These are phyloP conservation scores for Penicillium bovifimosum DNA, from an alignment of 495 filamentous ascomycete genomes.

Conservation along the genomic window DNA sequence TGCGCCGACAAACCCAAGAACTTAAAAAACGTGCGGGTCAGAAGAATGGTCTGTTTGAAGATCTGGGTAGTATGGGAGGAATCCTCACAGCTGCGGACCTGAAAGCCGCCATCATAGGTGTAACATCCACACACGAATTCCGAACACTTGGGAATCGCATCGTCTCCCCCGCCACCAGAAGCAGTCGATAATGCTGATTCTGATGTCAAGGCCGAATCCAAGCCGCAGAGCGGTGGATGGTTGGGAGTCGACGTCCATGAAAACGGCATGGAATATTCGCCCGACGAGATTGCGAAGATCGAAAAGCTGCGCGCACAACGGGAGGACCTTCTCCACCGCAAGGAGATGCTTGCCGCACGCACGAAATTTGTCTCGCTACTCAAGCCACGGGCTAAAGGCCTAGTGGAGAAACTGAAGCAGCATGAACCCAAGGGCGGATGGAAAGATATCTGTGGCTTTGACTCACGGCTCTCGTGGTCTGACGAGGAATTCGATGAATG, in stretches of 20 bases:
- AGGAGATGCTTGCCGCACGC: conserved; percentile 42
- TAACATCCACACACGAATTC: conserved; percentile 48
- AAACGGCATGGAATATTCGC: conserved; percentile 32
- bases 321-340: conserved; percentile 34
- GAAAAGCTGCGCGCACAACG: conserved; percentile 38
- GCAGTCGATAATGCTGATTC: conserved; percentile 6
- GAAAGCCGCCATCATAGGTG: conserved; percentile 46
- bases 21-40: conserved; percentile 21
- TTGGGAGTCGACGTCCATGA: conserved; percentile 46
- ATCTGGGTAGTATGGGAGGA: conserved; percentile 52
- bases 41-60: conserved; percentile 25
- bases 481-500: conserved; percentile 58
- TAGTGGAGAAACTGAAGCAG: conserved; percentile 44
- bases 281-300: conserved; percentile 37
- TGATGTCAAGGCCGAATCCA: conserved; percentile 50
- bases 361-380: conserved; percentile 41
- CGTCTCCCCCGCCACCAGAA: conserved; percentile 37
- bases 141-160: conserved; percentile 51
- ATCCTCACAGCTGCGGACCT: conserved; percentile 53
- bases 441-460: conserved; percentile 65
- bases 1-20: conserved; percentile 38
- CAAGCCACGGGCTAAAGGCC: conserved; percentile 37
- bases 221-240: conserved; percentile 73
- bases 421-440: conserved; percentile 46
- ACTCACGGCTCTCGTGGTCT: conserved; percentile 54